Evolutionary conservation across 2,329 filamentous ascomycete species (phyloP), one percentile per base, ranked within the genome.

Genomic region (Apiospora rasikravindrae): DNA sequence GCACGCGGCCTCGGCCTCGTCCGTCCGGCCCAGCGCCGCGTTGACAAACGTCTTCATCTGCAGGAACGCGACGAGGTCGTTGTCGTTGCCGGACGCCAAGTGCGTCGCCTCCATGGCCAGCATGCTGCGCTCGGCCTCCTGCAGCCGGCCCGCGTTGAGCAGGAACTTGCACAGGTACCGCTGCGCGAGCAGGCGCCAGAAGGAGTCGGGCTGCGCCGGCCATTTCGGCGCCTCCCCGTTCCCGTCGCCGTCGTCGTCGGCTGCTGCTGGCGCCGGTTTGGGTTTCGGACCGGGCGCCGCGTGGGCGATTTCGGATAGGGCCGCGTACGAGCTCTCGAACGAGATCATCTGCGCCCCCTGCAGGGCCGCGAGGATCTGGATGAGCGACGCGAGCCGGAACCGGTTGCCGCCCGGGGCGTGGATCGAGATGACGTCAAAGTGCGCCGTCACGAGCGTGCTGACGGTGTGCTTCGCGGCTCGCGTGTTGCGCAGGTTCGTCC

Each of bases 401-500:
- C 47, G 47, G 33, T 69, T 69, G 22, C 24, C 37, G 11, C 45
- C 68, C 13, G 68, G 68, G 11, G 68, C n/a, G 37, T 69, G 68
- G 19, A 40, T n/a, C 1, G 68, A 51, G 3, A 71, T 26, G 51
- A 69, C 26, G 67, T 64, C 67, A 40, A 69, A 68, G 10, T 69
- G 61, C 33, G 49, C 69, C 5, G 24, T 61, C 37, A 29, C 51
- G 49, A 71, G 49, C 14, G 26, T 61, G 16, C 49, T 68, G 24
- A 66, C 37, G 13, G 70, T 49, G 19, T 69, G 67, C 10, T 26
- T 37, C 5, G 68, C 67, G 40, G 70, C 40, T 10, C 71, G 57
- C 67, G 71, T 69, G 19, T 57, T 26, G 8, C 37, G n/a, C 22
- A 74, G 61, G 11, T 61, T 29, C 7, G 26, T 29, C 73, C 73